Evolutionary conservation across 2,329 filamentous ascomycete species (phyloP).

Genomic region (Macroventuria anomochaeta): DNA sequence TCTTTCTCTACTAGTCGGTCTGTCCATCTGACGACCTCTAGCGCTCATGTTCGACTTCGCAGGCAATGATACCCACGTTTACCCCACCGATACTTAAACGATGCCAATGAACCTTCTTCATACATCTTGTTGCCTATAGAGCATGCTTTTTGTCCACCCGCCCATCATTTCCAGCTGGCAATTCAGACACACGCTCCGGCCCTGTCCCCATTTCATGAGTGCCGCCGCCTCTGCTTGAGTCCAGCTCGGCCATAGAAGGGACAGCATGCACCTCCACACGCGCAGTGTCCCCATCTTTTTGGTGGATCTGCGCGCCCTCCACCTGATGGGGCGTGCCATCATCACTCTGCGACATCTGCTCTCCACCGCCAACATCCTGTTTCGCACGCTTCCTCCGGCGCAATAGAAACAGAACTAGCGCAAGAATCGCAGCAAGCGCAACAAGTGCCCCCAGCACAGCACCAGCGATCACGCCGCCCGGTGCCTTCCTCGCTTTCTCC

Average conservation of each 20-base stretch:
- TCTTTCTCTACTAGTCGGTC: not conserved
- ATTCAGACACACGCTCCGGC: not conserved
- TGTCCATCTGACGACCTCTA: not conserved
- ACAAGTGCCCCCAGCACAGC: conserved; percentile 4
- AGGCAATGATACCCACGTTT: conserved; percentile 13
- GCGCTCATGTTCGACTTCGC: not conserved
- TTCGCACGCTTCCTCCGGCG: not conserved
- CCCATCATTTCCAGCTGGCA: not conserved
- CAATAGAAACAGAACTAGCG: not conserved
- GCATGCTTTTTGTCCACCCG: not conserved
- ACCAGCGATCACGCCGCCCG: conserved; percentile 6
- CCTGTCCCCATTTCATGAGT: not conserved
- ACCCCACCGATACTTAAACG: not conserved
- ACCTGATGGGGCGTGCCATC: not conserved
- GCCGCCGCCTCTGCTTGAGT: too few relatives aligned
- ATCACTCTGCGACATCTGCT: not conserved
- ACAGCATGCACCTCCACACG: not conserved
- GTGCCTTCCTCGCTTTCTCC: not conserved
- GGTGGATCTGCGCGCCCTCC: not conserved
- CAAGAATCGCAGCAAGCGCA: conserved; percentile 2
- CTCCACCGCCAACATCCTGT: not conserved
- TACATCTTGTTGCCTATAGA: not conserved
- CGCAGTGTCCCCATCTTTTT: not conserved
- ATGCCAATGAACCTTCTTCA: not conserved
- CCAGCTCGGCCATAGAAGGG: not conserved